Percentiles rank a stretch among this genome's conserved stretches.
Conservation (phyloP, 2,329 filamentous ascomycete species). For the Aspergillus eucalypticola region DNA sequence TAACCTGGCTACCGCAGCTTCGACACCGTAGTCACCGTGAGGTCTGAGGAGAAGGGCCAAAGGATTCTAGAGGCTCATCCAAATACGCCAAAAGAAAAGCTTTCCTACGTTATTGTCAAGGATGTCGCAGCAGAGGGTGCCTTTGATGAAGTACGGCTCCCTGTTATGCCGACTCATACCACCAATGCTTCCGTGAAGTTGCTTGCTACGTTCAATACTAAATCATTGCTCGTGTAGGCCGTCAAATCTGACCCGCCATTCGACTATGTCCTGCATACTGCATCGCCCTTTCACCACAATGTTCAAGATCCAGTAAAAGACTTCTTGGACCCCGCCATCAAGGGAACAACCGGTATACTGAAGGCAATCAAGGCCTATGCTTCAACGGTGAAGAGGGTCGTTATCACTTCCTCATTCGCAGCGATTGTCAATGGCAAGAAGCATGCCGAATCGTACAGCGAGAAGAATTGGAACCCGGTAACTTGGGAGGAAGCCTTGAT, state of each 20-base stretch:
- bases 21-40: slow-evolving; percentile 63
- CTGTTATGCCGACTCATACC: not conserved
- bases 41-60: slow-evolving; percentile 62
- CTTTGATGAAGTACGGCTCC: slow-evolving; percentile 58
- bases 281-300: slow-evolving; percentile 72
- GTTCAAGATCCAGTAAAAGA: slow-evolving; percentile 68
- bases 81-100: slow-evolving; percentile 54
- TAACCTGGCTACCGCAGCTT: slow-evolving; percentile 45
- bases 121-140: slow-evolving; percentile 70
- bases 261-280: slow-evolving; percentile 72
- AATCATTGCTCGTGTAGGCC: slow-evolving; percentile 37
- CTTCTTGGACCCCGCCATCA: slow-evolving; percentile 62
- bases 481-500: slow-evolving; percentile 44
- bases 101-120: slow-evolving; percentile 67
- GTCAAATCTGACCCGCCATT: slow-evolving; percentile 65
- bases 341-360: slow-evolving; percentile 64
- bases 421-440: slow-evolving; percentile 56
- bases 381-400: slow-evolving; percentile 70
- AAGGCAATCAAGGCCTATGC: slow-evolving; percentile 62
- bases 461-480: slow-evolving; percentile 47
- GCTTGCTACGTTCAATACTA: not conserved
- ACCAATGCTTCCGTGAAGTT: not conserved
- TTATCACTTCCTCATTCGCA: slow-evolving; percentile 70
- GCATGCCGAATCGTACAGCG: slow-evolving; percentile 38
- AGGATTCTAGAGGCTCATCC: slow-evolving; percentile 59